These are phyloP conservation scores for Cryptococcus jaspeensis DNA, from an alignment of 1,284 basidiomycete genomes.

Conservation along the genomic window DNA sequence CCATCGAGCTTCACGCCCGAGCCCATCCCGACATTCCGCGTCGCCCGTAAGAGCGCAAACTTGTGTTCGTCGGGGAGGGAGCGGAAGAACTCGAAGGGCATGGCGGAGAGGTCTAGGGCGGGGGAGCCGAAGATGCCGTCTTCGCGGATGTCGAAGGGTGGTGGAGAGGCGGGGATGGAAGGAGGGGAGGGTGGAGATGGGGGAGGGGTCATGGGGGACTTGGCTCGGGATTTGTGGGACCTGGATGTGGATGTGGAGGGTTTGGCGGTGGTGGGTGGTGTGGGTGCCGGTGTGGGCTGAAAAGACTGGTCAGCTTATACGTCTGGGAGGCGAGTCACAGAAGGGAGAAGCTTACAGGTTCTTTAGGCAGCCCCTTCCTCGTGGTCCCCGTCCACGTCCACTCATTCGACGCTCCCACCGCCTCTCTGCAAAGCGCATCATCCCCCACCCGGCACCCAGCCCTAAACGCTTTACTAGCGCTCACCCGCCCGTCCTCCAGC, in stretches of 20 bases:
- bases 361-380: neutral
- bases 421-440: constrained; percentile 2
- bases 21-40: neutral
- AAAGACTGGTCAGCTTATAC: neutral
- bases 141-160: constrained; percentile 5
- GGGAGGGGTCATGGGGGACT: neutral
- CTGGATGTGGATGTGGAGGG: no score
- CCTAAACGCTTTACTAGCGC: constrained; percentile 7
- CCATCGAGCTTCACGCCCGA: neutral
- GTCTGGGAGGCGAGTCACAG: no score
- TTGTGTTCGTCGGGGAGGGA: constrained; percentile 10
- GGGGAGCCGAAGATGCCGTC: constrained; percentile 9
- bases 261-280: no score
- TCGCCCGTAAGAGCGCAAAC: constrained; percentile 12
- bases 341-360: neutral
- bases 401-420: constrained; percentile 2
- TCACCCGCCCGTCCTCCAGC: constrained; percentile 10
- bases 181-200: neutral
- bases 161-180: neutral
- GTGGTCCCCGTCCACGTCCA: constrained; percentile 2
- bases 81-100: constrained; percentile 12
- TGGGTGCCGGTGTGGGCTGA: neutral
- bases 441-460: constrained; percentile 8
- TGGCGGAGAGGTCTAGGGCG: constrained; percentile 11
- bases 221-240: no score